Conservation (phyloP, 148 eudicot species). For the Salicornia ramosissima region DNA sequence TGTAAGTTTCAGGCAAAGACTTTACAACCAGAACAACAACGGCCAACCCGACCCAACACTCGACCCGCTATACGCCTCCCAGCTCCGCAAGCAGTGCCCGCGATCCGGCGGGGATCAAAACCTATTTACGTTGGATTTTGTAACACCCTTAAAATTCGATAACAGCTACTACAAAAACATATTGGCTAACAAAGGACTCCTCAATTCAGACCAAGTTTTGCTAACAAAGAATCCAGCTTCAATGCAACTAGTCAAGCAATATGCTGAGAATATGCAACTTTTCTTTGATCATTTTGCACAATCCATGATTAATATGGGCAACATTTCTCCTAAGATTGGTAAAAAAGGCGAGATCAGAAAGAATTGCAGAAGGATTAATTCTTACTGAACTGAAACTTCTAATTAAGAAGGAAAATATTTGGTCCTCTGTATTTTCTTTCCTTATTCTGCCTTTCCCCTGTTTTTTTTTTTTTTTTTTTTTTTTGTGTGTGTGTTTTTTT, state of each 20-base stretch:
- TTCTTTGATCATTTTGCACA: too few relatives aligned
- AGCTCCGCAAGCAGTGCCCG: constrained; percentile 62
- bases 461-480: too few relatives aligned
- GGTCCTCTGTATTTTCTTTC: constrained; percentile 12
- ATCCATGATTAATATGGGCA: constrained; percentile 84
- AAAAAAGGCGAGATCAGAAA: constrained; percentile 60
- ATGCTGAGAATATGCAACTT: too few relatives aligned
- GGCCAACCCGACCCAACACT: constrained; percentile 51
- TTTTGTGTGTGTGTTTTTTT: too few relatives aligned
- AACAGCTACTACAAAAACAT: constrained; percentile 58
- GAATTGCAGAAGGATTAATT: constrained; percentile 61
- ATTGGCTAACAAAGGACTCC: constrained; percentile 42
- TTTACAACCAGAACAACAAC: constrained; percentile 64
- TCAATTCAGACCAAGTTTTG: constrained; percentile 58
- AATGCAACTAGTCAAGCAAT: constrained; percentile 46
- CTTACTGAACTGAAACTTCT: too few relatives aligned
- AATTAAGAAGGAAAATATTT: too few relatives aligned
- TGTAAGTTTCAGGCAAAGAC: constrained; percentile 86
- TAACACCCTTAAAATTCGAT: constrained; percentile 48
- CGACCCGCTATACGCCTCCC: constrained; percentile 43
- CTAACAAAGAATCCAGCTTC: constrained; percentile 39
- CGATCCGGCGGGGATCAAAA: constrained; percentile 77
- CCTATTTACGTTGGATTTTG: constrained; percentile 52
- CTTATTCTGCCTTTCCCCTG: too few relatives aligned
- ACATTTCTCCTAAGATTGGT: constrained; percentile 66